Percentiles rank a stretch among this genome's conserved stretches.
Evolutionary conservation across 805 yeast species (phyloP).

Genomic region (Zygosaccharomyces siamensis): DNA sequence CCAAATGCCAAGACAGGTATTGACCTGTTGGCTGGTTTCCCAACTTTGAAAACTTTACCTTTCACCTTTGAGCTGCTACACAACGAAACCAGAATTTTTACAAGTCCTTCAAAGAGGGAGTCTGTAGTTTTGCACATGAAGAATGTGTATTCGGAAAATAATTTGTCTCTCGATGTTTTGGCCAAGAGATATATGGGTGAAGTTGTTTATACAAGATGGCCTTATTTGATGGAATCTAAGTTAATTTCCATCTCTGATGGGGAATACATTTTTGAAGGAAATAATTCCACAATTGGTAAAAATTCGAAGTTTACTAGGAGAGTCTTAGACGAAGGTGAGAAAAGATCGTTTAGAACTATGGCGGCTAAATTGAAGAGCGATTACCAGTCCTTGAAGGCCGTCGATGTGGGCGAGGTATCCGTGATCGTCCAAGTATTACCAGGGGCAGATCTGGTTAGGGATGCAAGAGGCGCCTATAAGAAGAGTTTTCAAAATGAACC

Average conservation of each 20-base stretch:
- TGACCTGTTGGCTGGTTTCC: slow-evolving; percentile 84
- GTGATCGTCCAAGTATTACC: slow-evolving; percentile 66
- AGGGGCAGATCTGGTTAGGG: slow-evolving; percentile 73
- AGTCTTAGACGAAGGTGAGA: slow-evolving; percentile 45
- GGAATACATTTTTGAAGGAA: slow-evolving; percentile 40
- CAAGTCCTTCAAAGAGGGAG: slow-evolving; percentile 77
- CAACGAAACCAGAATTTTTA: slow-evolving; percentile 72
- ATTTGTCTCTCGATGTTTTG: slow-evolving; percentile 56
- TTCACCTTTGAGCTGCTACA: slow-evolving; percentile 48
- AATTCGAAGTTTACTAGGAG: slow-evolving; percentile 35
- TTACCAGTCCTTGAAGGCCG: slow-evolving; percentile 56
- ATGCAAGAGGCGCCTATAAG: slow-evolving; percentile 64
- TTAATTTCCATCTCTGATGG: slow-evolving; percentile 60
- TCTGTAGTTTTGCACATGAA: slow-evolving; percentile 66
- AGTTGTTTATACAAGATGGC: slow-evolving; percentile 78
- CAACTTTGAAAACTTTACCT: slow-evolving; percentile 69
- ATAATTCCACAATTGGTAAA: slow-evolving; percentile 17
- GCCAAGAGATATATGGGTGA: slow-evolving; percentile 58
- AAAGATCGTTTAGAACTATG: slow-evolving; percentile 42
- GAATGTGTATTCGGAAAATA: slow-evolving; percentile 45
- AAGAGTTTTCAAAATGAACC: slow-evolving; percentile 59
- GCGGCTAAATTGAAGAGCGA: slow-evolving; percentile 38
- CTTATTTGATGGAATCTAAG: slow-evolving; percentile 78
- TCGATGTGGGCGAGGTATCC: slow-evolving; percentile 47
- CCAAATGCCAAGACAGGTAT: slow-evolving; percentile 65